A percentile compares a stretch with the other conserved stretches of the same genome.
Conservation (phyloP, 2,329 filamentous ascomycete genomes). For the Colletotrichum sojae region DNA sequence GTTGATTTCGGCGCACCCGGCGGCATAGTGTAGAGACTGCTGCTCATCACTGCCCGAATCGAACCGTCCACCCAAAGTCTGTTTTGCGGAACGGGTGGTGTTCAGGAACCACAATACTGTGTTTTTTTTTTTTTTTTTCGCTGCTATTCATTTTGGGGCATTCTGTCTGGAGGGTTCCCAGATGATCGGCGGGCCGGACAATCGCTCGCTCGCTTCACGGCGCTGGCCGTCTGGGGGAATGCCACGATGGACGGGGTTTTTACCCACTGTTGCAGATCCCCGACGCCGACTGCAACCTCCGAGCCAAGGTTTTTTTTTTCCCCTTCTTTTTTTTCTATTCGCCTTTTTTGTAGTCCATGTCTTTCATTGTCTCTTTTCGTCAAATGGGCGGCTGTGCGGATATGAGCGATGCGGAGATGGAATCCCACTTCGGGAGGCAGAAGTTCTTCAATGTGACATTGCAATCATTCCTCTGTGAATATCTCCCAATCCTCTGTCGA, state of each 20-base stretch:
- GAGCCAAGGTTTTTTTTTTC: conserved; percentile 20
- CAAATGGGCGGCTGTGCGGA: conserved; percentile 24
- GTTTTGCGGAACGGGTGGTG: conserved; percentile 24
- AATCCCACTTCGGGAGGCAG: conserved; percentile 6
- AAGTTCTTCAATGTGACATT: conserved; percentile 15
- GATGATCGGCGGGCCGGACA: conserved; percentile 32
- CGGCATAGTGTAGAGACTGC: conserved; percentile 14
- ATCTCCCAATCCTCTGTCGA: background rate
- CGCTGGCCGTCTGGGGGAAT: conserved; percentile 34
- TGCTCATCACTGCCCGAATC: conserved; percentile 29
- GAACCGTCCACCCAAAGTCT: conserved; percentile 17
- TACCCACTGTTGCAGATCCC: conserved; percentile 20
- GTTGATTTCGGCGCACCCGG: conserved; percentile 25
- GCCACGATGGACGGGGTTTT: conserved; percentile 10
- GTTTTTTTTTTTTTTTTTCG: background rate
- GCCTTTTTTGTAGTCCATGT: background rate
- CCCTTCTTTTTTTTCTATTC: background rate
- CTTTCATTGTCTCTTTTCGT: background rate
- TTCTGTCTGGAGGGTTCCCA: background rate
- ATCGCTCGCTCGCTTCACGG: conserved; percentile 26
- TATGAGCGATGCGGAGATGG: conserved; percentile 27
- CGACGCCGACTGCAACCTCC: conserved; percentile 18
- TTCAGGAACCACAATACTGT: background rate
- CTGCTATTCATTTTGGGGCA: background rate
- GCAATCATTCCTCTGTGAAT: background rate